phyloP scores from a whole-genome alignment of 2,329 filamentous ascomycete species.

The Albifimbria verrucaria region DNA sequence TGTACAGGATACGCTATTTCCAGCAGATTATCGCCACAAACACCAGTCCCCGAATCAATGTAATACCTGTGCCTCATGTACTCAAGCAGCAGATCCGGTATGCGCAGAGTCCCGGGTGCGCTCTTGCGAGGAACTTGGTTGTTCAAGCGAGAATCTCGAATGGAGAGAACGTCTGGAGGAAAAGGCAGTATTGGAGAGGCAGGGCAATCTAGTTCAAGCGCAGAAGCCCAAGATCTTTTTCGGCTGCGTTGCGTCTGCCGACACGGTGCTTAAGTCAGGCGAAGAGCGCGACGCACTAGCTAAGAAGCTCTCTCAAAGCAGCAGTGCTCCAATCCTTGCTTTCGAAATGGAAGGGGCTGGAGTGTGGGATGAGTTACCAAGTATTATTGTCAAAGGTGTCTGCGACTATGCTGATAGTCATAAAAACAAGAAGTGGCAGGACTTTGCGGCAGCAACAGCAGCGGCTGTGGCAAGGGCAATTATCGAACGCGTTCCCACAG shows the following conservation, averaged over 20 bases:
- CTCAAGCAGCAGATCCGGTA: background rate
- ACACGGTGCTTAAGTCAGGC: background rate
- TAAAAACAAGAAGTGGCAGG: slow-evolving; percentile 1
- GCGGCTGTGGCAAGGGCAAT: background rate
- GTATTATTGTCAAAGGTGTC: slow-evolving; percentile 1
- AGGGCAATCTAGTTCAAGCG: background rate
- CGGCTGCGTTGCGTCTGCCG: background rate
- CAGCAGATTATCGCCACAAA: background rate
- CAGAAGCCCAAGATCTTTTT: background rate
- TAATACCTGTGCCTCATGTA: background rate
- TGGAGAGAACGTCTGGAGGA: background rate
- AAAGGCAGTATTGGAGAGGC: background rate
- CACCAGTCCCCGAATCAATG: background rate
- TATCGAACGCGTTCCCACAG: background rate
- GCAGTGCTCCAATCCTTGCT: background rate
- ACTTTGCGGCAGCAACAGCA: background rate
- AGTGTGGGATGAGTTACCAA: background rate
- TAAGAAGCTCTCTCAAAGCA: background rate
- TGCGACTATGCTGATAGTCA: slow-evolving; percentile 1
- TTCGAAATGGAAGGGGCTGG: slow-evolving; percentile 5
- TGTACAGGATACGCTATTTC: background rate
- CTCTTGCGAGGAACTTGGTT: background rate
- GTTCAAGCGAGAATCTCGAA: background rate
- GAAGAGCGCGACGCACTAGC: background rate
- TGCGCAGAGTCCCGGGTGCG: background rate